These are phyloP conservation scores for Colletotrichum phormii DNA, from an alignment of 2,329 filamentous ascomycete genomes.

Conservation along the genomic window DNA sequence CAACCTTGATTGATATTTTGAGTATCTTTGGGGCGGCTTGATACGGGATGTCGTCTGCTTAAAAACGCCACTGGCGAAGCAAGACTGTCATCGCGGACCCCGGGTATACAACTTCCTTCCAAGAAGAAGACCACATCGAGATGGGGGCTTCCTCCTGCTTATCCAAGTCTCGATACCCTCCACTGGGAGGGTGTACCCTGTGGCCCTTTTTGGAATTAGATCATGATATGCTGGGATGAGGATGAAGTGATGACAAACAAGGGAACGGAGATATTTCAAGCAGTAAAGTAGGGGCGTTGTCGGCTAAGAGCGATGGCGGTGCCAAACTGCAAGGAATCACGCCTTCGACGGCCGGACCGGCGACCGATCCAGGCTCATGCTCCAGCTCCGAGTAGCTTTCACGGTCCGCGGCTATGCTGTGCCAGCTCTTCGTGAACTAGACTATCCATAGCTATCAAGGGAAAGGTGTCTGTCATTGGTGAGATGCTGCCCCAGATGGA, in stretches of 20 bases:
- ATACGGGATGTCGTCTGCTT: background rate
- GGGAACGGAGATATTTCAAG: constrained; percentile 17
- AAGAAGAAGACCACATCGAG: background rate
- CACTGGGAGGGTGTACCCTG: constrained; percentile 5
- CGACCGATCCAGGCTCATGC: constrained; percentile 14
- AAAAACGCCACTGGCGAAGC: constrained; percentile 10
- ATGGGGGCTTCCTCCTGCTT: background rate
- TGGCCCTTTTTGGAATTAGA: background rate
- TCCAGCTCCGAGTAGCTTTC: constrained; percentile 24
- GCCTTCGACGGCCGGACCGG: constrained; percentile 12
- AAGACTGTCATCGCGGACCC: background rate
- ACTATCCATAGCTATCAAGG: background rate
- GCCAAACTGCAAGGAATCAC: constrained; percentile 19
- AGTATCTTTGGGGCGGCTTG: background rate
- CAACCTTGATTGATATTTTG: constrained; percentile 12
- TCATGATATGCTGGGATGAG: background rate
- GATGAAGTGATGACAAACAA: constrained; percentile 16
- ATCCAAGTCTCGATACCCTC: background rate
- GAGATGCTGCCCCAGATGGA: background rate
- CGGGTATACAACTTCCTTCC: background rate
- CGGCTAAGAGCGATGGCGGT: constrained; percentile 16
- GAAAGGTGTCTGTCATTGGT: background rate
- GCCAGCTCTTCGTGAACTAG: background rate
- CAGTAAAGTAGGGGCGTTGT: constrained; percentile 12
- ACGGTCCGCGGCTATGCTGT: background rate